These are phyloP conservation scores for Acanthamoeba lenticulata DNA, from an alignment of 208 protist genomes.

Conservation along the genomic window DNA sequence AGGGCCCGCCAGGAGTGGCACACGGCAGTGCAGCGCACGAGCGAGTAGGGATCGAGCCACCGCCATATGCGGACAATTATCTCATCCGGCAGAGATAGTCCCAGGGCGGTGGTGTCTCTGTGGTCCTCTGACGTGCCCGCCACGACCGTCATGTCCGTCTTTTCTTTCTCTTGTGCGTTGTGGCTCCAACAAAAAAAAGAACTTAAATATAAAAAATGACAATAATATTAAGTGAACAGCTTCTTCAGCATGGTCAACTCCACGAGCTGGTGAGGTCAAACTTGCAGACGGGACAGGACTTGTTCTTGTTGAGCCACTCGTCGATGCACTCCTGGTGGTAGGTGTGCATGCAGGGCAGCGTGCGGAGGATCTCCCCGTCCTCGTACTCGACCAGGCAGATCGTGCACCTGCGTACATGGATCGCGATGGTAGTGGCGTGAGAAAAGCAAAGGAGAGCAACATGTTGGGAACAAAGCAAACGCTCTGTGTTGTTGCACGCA, in stretches of 20 bases:
- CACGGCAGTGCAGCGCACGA: not conserved
- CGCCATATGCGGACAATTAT: not conserved
- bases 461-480: not conserved
- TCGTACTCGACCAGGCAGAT: slow-evolving; percentile 58
- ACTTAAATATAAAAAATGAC: too few relatives aligned
- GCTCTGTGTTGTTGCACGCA: not conserved
- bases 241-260: too few relatives aligned
- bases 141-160: too few relatives aligned
- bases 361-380: slow-evolving; percentile 10
- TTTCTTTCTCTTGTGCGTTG: too few relatives aligned
- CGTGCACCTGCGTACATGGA: slow-evolving; percentile 9
- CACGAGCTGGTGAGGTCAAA: not conserved
- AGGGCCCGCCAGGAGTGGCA: not conserved
- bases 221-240: too few relatives aligned
- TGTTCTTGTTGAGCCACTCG: not conserved
- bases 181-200: too few relatives aligned
- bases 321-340: slow-evolving; percentile 63
- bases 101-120: too few relatives aligned
- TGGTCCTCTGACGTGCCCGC: too few relatives aligned
- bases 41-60: not conserved
- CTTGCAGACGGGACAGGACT: slow-evolving; percentile 40
- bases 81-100: not conserved
- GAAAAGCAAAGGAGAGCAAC: not conserved
- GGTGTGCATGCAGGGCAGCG: slow-evolving; percentile 19
- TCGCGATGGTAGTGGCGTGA: not conserved